Evolutionary conservation across 2,329 filamentous ascomycete species (phyloP).

Genomic region (Aspergillus floridensis): DNA sequence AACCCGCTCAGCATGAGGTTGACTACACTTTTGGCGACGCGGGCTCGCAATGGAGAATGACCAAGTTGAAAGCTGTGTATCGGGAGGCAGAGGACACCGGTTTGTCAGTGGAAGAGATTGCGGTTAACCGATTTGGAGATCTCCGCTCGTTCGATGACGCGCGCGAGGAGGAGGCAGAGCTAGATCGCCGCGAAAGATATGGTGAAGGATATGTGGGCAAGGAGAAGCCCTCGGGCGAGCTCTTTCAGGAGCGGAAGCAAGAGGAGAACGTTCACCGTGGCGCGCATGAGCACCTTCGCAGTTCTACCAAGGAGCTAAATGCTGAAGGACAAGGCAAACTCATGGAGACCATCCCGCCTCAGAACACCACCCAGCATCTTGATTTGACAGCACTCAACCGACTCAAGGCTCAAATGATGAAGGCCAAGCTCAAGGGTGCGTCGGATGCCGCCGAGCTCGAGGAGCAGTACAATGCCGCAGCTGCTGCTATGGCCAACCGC

Average conservation of each 20-base stretch:
- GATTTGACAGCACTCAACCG: constrained; percentile 82
- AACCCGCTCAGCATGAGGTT: constrained; percentile 61
- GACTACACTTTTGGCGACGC: constrained; percentile 84
- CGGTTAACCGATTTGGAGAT: constrained; percentile 75
- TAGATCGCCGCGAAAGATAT: constrained; percentile 79
- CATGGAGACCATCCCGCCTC: constrained; percentile 55
- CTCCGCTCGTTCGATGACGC: constrained; percentile 87
- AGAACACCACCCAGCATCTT: constrained; percentile 52
- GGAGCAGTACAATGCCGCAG: constrained; percentile 75
- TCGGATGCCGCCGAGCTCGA: constrained; percentile 75
- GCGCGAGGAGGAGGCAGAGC: constrained; percentile 85
- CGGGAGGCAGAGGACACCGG: constrained; percentile 71
- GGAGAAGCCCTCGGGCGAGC: constrained; percentile 80
- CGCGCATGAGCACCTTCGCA: constrained; percentile 25
- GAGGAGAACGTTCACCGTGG: constrained; percentile 52
- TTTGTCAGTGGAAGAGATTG: constrained; percentile 74
- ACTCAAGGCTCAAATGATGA: constrained; percentile 92
- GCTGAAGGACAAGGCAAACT: constrained; percentile 54
- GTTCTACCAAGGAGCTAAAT: constrained; percentile 37
- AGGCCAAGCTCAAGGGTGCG: constrained; percentile 79
- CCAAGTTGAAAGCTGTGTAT: constrained; percentile 84
- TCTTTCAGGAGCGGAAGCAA: constrained; percentile 73
- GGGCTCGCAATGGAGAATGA: constrained; percentile 95
- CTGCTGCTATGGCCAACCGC: constrained; percentile 58
- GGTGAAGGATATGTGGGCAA: constrained; percentile 81